Evolutionary conservation across 768 basidiomycete genomes (phyloP), one percentile per base, ranked within the genome.

Genomic region (Mycena chlorophos): DNA sequence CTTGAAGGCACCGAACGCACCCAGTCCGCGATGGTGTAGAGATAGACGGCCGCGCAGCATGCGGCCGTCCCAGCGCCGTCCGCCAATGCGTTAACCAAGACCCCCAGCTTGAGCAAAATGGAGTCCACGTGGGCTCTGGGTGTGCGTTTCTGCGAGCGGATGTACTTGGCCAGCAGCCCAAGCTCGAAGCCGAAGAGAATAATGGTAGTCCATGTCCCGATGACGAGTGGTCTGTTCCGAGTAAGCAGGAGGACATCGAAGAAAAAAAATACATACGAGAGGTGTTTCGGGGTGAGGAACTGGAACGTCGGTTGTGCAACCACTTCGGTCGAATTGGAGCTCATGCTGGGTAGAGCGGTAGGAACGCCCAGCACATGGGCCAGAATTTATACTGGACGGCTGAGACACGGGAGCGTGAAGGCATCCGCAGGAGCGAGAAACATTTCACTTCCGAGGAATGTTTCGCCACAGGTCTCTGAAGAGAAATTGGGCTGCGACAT

Each of bases 101-200:
- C 46, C 6, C 42, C 55, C 5, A 60, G 52, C 38, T 54, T 56
- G 37, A 56, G 34, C 38, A 56, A 50, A 26, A 43, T 17, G 52
- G 31, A 29, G 19, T 60, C 59, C 14, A 31, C 34, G 14, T 42
- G 40, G 17, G n/a, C n/a, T n/a, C n/a, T n/a, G n/a, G n/a, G n/a
- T n/a, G n/a, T n/a, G n/a, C 52, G 48, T 5, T 49, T 47, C 5
- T 22, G 13, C 34, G 51, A 50, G 40, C 25, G 23, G 37, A 60
- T 54, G 59, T 60, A 60, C 2, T 34, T 37, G 13, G 20, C 17
- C 17, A 37, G 38, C 34, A 45, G 47, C 5, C 56, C 2, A 26
- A 46, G 3, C 25, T 60, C 52, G 3, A 53, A 2, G 19, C 51
- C 51, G 48, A 56, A 45, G 12, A 60, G 22, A 1, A 56, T 37